Evolutionary conservation across 2,329 filamentous ascomycete species (phyloP), one percentile per base, ranked within the genome.

Genomic region (Hypoxylon sp.): DNA sequence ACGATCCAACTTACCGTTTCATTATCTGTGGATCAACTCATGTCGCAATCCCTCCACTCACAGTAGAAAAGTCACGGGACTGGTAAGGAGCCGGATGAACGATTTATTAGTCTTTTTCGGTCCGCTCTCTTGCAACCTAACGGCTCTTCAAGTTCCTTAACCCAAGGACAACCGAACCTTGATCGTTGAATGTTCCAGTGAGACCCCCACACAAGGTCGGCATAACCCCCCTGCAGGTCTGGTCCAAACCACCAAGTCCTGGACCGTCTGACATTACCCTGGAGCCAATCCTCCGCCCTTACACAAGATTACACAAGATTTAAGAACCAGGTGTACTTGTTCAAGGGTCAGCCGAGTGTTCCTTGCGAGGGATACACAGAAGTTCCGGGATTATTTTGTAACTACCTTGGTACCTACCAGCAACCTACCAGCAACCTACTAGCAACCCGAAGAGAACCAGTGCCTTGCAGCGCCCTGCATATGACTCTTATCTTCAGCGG

Each of bases 11-110:
- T 59, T 48, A 64, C 60, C 62, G 65, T 67, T 71, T 61, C 65
- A 71, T 71, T 58, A 50, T 19, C 66, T 45, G 68, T 71, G 68
- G 68, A 71, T 65, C 68, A 53, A 50, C 38, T 66, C 52, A 64
- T 65, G 68, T 66, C 63, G 65, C 68, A 69, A 67, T 67, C 57
- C 63, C 60, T 71, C 68, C 60, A 62, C 63, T 60, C 45, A 43
- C 45, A 45, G 56, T 50, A 62, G 60, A 63, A 68, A 64, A 60
- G 65, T 71, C 66, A 71, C 68, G 63, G 64, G 68, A 64, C 49
- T 56, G 41, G 36, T 43, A 63, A 48, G 23, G 50, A 30, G 45
- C 43, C 62, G 52, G 56, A 59, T 60, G 43, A 60, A 60, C 49
- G 51, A 66, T 60, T 57, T 58, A 59, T 59, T 43, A 55, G 30